phyloP scores from a whole-genome alignment of 2,329 filamentous ascomycete species.

The Penicillium sp. region DNA sequence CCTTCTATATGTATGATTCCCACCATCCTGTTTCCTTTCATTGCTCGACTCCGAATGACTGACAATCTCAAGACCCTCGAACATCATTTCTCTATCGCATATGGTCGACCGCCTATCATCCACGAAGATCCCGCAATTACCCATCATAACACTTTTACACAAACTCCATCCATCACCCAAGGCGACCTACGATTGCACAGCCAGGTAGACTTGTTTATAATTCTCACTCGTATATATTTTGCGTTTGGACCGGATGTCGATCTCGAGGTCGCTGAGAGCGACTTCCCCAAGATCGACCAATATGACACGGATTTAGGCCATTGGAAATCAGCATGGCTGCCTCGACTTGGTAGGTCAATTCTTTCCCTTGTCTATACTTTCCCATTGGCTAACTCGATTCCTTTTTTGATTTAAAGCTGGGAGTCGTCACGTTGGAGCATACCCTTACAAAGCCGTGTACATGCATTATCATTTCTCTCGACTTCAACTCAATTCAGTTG shows the following conservation, averaged over 20 bases:
- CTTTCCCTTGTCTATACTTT: background rate
- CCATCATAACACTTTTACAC: slow-evolving; percentile 40
- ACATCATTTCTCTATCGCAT: slow-evolving; percentile 51
- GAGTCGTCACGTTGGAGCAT: slow-evolving; percentile 52
- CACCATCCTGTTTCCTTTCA: background rate
- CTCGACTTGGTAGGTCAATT: slow-evolving; percentile 36
- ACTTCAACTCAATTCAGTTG: slow-evolving; percentile 56
- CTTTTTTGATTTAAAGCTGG: slow-evolving; percentile 41
- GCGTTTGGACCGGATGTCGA: slow-evolving; percentile 50
- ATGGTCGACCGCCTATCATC: slow-evolving; percentile 50
- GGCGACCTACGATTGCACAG: slow-evolving; percentile 44
- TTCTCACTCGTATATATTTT: slow-evolving; percentile 50
- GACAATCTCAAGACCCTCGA: slow-evolving; percentile 39
- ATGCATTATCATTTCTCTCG: slow-evolving; percentile 58
- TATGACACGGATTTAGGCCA: slow-evolving; percentile 45
- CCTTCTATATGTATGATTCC: slow-evolving; percentile 46
- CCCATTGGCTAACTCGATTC: slow-evolving; percentile 5
- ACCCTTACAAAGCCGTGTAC: slow-evolving; percentile 55
- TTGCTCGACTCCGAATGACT: slow-evolving; percentile 4
- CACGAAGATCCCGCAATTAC: slow-evolving; percentile 44
- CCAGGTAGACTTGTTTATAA: slow-evolving; percentile 50
- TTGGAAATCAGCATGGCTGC: slow-evolving; percentile 43
- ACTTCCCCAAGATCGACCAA: slow-evolving; percentile 45
- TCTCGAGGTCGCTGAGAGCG: slow-evolving; percentile 44
- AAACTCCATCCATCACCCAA: slow-evolving; percentile 35